Evolutionary conservation across 768 basidiomycete genomes (phyloP), one percentile per base, ranked within the genome.

Genomic region (Boletus rex-veris): DNA sequence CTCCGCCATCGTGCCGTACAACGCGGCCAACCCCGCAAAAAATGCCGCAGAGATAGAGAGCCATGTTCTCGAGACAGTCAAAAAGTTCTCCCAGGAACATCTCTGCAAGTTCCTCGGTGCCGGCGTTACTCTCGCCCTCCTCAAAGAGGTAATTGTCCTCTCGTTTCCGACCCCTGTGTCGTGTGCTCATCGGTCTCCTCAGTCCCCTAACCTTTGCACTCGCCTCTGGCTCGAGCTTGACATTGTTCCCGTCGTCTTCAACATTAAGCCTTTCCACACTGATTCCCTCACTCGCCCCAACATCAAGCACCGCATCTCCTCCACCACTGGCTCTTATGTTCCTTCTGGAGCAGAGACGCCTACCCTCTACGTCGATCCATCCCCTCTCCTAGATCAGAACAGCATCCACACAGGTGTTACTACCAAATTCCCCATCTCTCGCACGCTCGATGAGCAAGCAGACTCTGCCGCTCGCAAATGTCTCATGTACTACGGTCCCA

Each of bases 391-490:
- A 41, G 75, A 64, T 48, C 65, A 62, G 24, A 64, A 59, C 73
- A 69, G 69, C 68, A 53, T 72, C 69, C 56, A 80, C 51, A 67
- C 76, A 4, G 79, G 77, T 28, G 74, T 82, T 36, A 69, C 75
- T 24, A 81, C 77, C 31, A 83, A 79, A 54, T 75, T 91, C 16
- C 88, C 88, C 24, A 86, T 90, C 50, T 80, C 80, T 4, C 85
- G 88, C 57, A 90, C 87, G 16, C 73, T 90, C 16, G 89, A 90
- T 58, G 89, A 92, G 62, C 90, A 92, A 69, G 86, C 89, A 28
- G 90, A 93, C 63, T 90, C 88, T 36, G 90, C 89, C 6, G 90
- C 85, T 33, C 86, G 90, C 66, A 92, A 92, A 68, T 85, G 83
- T 63, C 71, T 92, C 67, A 86, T 91, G 87, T 82, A 86, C 71